Conservation (phyloP, 1,284 basidiomycete species). For the Malassezia slooffiae region DNA sequence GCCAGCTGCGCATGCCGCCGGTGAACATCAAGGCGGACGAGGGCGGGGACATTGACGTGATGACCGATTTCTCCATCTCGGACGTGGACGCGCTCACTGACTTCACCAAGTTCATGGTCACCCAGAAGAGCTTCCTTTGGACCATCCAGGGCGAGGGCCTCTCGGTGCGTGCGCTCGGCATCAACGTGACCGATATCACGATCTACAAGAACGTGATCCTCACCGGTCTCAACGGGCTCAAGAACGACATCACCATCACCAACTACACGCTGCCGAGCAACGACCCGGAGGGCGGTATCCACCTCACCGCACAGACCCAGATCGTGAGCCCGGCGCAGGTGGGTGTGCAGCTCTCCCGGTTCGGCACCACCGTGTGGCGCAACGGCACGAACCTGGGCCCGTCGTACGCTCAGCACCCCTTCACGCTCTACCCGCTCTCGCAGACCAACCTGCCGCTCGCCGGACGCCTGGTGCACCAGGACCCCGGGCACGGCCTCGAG, state of each 20-base stretch:
- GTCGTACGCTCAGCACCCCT: constrained; percentile 51
- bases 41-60: constrained; percentile 56
- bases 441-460: constrained; percentile 55
- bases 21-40: constrained; percentile 51
- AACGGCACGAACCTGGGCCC: constrained; percentile 56
- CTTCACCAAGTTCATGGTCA: constrained; percentile 60
- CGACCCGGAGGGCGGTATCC: constrained; percentile 65
- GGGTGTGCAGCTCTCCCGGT: constrained; percentile 58
- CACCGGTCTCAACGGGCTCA: constrained; percentile 62
- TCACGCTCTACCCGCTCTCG: constrained; percentile 56
- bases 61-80: constrained; percentile 56
- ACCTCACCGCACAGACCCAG: constrained; percentile 57
- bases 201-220: constrained; percentile 58
- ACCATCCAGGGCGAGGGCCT: constrained; percentile 60
- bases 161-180: constrained; percentile 51
- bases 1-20: constrained; percentile 58
- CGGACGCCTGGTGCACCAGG: constrained; percentile 61
- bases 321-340: constrained; percentile 66
- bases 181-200: constrained; percentile 53
- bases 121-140: constrained; percentile 63
- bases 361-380: constrained; percentile 57
- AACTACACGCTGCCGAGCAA: constrained; percentile 63
- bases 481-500: constrained; percentile 52
- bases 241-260: constrained; percentile 57
- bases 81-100: constrained; percentile 56